phyloP scores from a whole-genome alignment of 805 yeast genomes.

The Pichia cephalocereana region DNA sequence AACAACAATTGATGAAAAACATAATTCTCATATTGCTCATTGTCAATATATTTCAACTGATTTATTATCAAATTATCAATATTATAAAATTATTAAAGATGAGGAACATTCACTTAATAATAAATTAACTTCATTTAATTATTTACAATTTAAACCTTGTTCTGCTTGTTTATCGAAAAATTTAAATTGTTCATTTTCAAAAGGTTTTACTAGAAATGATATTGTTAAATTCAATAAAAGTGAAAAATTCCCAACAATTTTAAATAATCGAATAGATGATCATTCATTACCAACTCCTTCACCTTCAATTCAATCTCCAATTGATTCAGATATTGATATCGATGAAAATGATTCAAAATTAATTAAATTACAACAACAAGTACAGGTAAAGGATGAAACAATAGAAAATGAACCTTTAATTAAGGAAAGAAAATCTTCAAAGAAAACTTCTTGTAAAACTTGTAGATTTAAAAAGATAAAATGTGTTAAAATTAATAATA shows the following conservation, averaged over 20 bases:
- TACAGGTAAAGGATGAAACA: too few relatives aligned
- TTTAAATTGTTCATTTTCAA: conserved; percentile 45
- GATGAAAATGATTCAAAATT: too few relatives aligned
- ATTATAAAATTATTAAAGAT: conserved; percentile 19
- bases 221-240: conserved; percentile 32
- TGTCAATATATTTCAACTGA: conserved; percentile 22
- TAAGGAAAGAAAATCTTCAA: conserved; percentile 14
- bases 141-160: conserved; percentile 44
- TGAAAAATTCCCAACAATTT: conserved; percentile 8
- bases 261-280: not conserved
- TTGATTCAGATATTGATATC: not conserved
- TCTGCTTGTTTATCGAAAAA: conserved; percentile 42
- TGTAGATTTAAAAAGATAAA: conserved; percentile 28
- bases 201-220: conserved; percentile 60
- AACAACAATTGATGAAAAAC: conserved; percentile 2
- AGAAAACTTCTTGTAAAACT: conserved; percentile 26
- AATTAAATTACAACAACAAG: too few relatives aligned
- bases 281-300: conserved; percentile 6
- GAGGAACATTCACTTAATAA: conserved; percentile 12
- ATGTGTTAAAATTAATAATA: conserved; percentile 24
- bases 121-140: conserved; percentile 19
- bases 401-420: too few relatives aligned
- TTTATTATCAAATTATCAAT: conserved; percentile 17
- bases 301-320: not conserved
- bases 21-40: conserved; percentile 22